Percentiles rank a stretch among this genome's conserved stretches.
These are phyloP conservation scores for Trebouxia sp. DNA, from an alignment of 139 green algal species.

Conservation along the genomic window DNA sequence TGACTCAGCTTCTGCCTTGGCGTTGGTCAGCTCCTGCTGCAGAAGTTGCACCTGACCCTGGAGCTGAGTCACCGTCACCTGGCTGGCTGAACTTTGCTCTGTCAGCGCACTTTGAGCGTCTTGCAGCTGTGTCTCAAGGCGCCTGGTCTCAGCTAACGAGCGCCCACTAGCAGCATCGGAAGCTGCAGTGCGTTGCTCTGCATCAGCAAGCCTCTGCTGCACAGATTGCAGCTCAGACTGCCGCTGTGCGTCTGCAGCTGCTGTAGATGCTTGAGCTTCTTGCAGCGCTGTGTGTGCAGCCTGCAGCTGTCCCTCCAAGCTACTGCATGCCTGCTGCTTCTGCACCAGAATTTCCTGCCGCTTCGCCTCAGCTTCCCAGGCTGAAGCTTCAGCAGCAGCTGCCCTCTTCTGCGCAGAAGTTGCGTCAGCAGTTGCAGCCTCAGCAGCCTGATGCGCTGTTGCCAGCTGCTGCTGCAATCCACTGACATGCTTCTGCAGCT, in stretches of 20 bases:
- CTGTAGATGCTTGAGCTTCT: neutral
- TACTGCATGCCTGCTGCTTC: neutral
- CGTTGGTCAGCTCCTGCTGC: neutral
- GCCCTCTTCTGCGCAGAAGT: neutral
- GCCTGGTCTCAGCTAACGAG: neutral
- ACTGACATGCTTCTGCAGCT: neutral
- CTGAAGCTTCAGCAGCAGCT: conserved; percentile 5
- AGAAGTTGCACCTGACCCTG: neutral
- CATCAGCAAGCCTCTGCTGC: conserved; percentile 12
- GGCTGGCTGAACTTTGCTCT: neutral
- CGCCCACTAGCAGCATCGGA: neutral
- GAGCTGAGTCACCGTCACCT: neutral
- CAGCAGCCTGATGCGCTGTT: neutral
- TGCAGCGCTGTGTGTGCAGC: neutral
- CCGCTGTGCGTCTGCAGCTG: neutral
- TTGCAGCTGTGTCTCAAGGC: neutral
- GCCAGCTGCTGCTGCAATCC: neutral
- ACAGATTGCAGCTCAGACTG: neutral
- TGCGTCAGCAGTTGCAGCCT: neutral
- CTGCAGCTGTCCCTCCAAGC: neutral
- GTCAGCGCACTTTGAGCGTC: neutral
- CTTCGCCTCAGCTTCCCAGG: neutral
- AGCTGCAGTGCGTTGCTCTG: neutral
- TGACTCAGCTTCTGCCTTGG: neutral
- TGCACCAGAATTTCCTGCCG: neutral